A percentile compares a stretch with the other conserved stretches of the same genome.
phyloP scores from a whole-genome alignment of 805 yeast species.

The Pichia heedii region DNA sequence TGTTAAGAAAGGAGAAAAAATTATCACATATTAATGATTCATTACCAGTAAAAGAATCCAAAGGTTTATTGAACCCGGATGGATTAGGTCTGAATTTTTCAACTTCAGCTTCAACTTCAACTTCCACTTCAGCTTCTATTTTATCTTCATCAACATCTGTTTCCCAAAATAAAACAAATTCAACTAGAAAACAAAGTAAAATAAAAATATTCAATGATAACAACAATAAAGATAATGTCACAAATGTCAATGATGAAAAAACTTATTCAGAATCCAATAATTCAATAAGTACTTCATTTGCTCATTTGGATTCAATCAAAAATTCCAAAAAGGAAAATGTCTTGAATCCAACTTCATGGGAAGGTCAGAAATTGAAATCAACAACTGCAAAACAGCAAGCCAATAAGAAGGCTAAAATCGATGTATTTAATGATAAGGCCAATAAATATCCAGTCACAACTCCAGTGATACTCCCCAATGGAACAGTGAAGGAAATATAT shows the following conservation, averaged over 20 bases:
- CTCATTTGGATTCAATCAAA: constrained; percentile 37
- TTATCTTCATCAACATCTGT: neutral
- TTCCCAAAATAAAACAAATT: neutral
- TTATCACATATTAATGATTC: constrained; percentile 5
- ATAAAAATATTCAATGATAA: neutral
- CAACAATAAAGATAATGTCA: neutral
- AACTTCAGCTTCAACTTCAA: neutral
- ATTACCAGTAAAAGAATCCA: neutral
- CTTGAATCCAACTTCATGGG: constrained; percentile 47
- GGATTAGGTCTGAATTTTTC: constrained; percentile 17
- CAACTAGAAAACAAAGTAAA: constrained; percentile 9
- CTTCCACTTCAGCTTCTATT: neutral
- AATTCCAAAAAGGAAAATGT: constrained; percentile 57
- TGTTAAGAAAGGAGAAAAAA: constrained; percentile 26
- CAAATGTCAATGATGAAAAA: neutral
- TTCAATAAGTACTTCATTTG: no score
- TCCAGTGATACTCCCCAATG: constrained; percentile 38
- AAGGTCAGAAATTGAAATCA: constrained; percentile 51
- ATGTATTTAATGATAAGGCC: constrained; percentile 33
- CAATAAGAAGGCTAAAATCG: constrained; percentile 10
- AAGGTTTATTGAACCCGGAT: constrained; percentile 13
- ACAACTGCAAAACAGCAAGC: constrained; percentile 8
- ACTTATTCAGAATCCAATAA: no score
- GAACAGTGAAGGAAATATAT: constrained; percentile 52
- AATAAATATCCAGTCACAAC: constrained; percentile 37